A percentile compares a stretch with the other conserved stretches of the same genome.
These are phyloP conservation scores for Eucalyptus rudis DNA, from an alignment of 345 rosid genomes.

Conservation along the genomic window DNA sequence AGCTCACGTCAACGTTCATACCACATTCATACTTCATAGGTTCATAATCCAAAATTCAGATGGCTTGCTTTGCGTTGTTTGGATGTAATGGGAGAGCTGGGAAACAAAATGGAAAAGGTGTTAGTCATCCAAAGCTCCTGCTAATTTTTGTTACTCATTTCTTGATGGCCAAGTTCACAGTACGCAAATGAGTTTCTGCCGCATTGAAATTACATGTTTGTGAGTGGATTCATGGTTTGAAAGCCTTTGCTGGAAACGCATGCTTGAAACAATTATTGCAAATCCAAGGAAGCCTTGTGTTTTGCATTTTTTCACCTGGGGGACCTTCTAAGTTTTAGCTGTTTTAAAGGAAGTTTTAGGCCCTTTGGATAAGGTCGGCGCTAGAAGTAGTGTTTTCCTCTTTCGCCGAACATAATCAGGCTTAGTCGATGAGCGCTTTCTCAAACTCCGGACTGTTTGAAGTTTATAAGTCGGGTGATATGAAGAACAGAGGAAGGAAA, in stretches of 20 bases:
- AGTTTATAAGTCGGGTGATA: neutral
- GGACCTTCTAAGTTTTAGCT: neutral
- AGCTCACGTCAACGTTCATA: neutral
- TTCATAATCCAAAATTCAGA: neutral
- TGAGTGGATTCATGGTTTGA: neutral
- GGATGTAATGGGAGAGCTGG: neutral
- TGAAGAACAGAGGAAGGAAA: neutral
- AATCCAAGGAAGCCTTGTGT: neutral
- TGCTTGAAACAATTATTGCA: neutral
- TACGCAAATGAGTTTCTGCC: neutral
- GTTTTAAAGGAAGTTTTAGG: neutral
- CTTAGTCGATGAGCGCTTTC: neutral
- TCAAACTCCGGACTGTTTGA: neutral
- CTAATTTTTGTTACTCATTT: neutral
- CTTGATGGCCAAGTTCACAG: neutral
- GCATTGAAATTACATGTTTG: neutral
- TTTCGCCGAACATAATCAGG: neutral
- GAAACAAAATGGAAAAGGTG: neutral
- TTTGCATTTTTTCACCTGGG: neutral
- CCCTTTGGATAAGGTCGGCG: neutral
- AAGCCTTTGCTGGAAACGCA: neutral
- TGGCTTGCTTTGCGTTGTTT: neutral
- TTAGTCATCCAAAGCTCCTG: neutral
- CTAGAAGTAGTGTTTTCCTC: neutral
- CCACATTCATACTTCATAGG: neutral